phyloP scores from a whole-genome alignment of 2,329 filamentous ascomycete species.

The Calycina marina region DNA sequence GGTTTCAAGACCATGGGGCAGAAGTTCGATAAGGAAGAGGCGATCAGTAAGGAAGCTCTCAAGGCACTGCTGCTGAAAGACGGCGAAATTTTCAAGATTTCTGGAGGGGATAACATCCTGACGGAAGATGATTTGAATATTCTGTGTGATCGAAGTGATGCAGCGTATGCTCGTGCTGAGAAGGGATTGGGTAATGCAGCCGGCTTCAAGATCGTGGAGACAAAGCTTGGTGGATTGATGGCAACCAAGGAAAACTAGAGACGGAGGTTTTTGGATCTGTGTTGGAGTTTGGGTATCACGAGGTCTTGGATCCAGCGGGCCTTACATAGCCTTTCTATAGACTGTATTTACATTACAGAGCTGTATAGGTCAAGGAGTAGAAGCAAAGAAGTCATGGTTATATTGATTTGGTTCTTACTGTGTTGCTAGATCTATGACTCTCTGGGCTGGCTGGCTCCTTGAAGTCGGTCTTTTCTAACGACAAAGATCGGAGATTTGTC shows the following conservation, averaged over 20 bases:
- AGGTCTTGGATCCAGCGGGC: too few species aligned
- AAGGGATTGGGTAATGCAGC: slow-evolving; percentile 61
- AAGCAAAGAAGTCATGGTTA: too few species aligned
- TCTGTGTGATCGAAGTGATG: slow-evolving; percentile 56
- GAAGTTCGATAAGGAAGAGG: slow-evolving; percentile 36
- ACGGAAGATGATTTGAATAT: slow-evolving; percentile 63
- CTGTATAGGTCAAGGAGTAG: too few species aligned
- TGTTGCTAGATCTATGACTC: too few species aligned
- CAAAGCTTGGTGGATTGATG: slow-evolving; percentile 34
- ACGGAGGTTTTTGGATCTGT: neutral
- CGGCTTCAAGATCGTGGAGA: slow-evolving; percentile 67
- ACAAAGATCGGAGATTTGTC: too few species aligned
- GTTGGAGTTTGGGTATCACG: neutral
- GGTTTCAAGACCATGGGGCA: slow-evolving; percentile 59
- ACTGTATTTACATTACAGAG: too few species aligned
- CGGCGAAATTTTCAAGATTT: slow-evolving; percentile 48
- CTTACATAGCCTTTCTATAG: too few species aligned
- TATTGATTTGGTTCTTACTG: too few species aligned
- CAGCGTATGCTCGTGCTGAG: slow-evolving; percentile 56
- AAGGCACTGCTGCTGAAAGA: slow-evolving; percentile 53
- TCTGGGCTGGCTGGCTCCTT: too few species aligned
- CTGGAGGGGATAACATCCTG: slow-evolving; percentile 50
- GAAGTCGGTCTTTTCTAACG: too few species aligned
- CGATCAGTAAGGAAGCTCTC: slow-evolving; percentile 44
- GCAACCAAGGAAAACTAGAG: slow-evolving; percentile 10